Conservation (phyloP, 768 basidiomycete genomes). For the Podaxis sp. region DNA sequence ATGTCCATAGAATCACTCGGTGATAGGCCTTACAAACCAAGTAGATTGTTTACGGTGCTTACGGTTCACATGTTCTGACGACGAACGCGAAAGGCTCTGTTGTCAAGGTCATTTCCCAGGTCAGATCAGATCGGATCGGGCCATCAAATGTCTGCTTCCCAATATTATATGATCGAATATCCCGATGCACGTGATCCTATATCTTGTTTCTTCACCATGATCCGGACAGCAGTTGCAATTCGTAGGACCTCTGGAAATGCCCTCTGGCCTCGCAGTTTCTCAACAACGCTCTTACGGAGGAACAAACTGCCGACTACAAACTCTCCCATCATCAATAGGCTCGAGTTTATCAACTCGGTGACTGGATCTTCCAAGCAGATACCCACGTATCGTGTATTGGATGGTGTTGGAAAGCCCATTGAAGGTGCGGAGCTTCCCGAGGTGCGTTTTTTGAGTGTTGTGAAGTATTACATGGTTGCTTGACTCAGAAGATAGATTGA, state of each 20-base stretch:
- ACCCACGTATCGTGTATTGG: constrained; percentile 84
- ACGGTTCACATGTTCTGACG: constrained; percentile 7
- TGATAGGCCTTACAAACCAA: constrained; percentile 8
- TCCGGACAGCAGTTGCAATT: constrained; percentile 27
- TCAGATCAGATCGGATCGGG: constrained; percentile 1
- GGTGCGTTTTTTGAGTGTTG: constrained; percentile 37
- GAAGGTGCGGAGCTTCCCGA: constrained; percentile 76
- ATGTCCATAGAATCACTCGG: constrained; percentile 1
- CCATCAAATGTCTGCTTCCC: constrained; percentile 10
- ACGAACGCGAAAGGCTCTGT: constrained; percentile 5
- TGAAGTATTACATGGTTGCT: not conserved
- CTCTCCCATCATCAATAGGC: constrained; percentile 66
- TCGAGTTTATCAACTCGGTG: constrained; percentile 81
- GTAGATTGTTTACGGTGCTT: constrained; percentile 3
- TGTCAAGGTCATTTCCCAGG: constrained; percentile 9
- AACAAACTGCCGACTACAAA: constrained; percentile 37
- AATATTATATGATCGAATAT: constrained; percentile 17
- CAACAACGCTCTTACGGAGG: constrained; percentile 14
- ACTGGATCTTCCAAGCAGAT: constrained; percentile 60
- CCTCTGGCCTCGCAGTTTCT: constrained; percentile 7
- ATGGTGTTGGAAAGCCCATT: constrained; percentile 71
- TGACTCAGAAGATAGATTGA: constrained; percentile 49
- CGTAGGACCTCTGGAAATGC: constrained; percentile 5
- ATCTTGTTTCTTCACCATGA: constrained; percentile 28
- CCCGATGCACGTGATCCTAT: constrained; percentile 23